Evolutionary conservation across 1,284 basidiomycete genomes (phyloP), one percentile per base, ranked within the genome.

Genomic region (Marasmius sp.): DNA sequence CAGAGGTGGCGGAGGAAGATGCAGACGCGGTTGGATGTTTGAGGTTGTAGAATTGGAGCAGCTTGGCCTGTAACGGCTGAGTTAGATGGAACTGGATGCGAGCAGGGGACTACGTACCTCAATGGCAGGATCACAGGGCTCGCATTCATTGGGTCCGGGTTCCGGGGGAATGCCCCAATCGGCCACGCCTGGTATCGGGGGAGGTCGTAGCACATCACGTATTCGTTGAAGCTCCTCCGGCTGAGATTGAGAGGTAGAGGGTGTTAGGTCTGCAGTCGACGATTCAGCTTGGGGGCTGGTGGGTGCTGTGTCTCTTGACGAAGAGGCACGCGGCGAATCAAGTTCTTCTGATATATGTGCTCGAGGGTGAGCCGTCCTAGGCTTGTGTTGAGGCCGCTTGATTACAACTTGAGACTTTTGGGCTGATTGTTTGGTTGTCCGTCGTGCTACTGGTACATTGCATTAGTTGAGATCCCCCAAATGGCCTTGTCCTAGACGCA

Each of bases 101-200:
- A 52, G 27, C 7, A 51, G 33, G 14, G 1, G 9, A 47, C 16
- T 6, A 73, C 81, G 6, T 65, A 93, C 93, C 71, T 85, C 80
- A 55, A 93, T 79, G 8, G 78, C 77, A 33, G 86, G 81, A 69
- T 90, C 85, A 59, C 84, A 87, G 10, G 82, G 76, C 33, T 78
- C 78, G 5, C 43, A 36, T 20, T 61, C 62, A 14, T 58, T 56
- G 36, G 41, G 27, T 0, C 78, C 75, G 0, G 87, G 80, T 53
- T 81, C 81, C 0, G 84, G 80, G 0, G 92, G 91, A 64, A 95
- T 92, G 6, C 91, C 93, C 92, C 92, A 95, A 67, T 93, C 85
- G 0, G 78, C 78, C 3, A 87, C 67, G 7, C 84, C 89, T 2
- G 81, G 78, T 65, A 90, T 86, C 1, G 84, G 78, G 11, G 86